These are phyloP conservation scores for Starmerella cellae DNA, from an alignment of 805 yeast species.

Conservation along the genomic window DNA sequence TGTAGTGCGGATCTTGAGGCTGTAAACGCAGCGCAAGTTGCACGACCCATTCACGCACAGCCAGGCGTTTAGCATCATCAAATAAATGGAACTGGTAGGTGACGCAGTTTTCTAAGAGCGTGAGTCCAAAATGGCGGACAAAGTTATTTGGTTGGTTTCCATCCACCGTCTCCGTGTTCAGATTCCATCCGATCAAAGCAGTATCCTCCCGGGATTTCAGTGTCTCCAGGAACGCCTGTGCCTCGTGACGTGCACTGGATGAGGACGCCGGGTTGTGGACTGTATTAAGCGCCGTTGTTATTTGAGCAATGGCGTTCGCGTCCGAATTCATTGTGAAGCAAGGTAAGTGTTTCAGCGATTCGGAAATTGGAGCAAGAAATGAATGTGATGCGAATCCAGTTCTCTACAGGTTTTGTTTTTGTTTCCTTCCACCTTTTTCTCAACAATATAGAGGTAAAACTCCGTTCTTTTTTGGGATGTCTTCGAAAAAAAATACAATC, in stretches of 20 bases:
- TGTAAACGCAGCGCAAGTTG: conserved; percentile 54
- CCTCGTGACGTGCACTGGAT: conserved; percentile 34
- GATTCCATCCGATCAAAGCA: conserved; percentile 83
- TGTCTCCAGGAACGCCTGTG: conserved; percentile 56
- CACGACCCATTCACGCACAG: conserved; percentile 73
- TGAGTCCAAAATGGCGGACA: conserved; percentile 81
- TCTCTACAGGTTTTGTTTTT: too few species aligned
- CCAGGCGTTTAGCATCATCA: conserved; percentile 44
- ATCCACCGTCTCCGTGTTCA: conserved; percentile 25
- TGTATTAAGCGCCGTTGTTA: conserved; percentile 57
- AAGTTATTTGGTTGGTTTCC: conserved; percentile 34
- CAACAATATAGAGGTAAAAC: too few species aligned
- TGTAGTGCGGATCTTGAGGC: conserved; percentile 69
- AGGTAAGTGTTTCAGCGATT: too few species aligned
- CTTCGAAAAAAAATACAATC: too few species aligned
- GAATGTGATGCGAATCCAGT: too few species aligned
- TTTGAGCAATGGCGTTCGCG: conserved; percentile 22
- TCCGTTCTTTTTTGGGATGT: too few species aligned
- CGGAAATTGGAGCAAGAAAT: too few species aligned
- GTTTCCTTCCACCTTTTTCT: too few species aligned
- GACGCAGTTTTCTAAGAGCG: conserved; percentile 63
- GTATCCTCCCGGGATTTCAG: conserved; percentile 69
- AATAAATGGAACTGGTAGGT: conserved; percentile 41
- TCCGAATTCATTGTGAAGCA: background rate
- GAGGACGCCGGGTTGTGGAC: conserved; percentile 27